Percentiles rank a stretch among this genome's conserved stretches.
Conservation (phyloP, 139 green algal genomes). For the Closterium sp. region DNA sequence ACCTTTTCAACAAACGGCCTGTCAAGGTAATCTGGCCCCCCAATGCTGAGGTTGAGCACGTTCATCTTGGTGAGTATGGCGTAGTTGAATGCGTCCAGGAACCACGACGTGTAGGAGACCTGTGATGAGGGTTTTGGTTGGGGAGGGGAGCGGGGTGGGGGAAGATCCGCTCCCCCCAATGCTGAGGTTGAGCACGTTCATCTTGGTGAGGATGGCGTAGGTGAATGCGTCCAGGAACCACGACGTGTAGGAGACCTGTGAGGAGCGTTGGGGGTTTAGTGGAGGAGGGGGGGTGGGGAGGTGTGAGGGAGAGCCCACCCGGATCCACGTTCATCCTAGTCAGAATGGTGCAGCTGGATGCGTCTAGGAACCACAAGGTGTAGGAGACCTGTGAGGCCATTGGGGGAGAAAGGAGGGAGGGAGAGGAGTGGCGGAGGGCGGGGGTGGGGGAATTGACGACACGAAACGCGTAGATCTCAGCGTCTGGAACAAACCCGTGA, state of each 20-base stretch:
- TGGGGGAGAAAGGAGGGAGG: too few species aligned
- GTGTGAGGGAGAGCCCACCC: too few species aligned
- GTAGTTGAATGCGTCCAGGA: constrained; percentile 99
- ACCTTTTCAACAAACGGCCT: constrained; percentile 98
- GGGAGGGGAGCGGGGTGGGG: too few species aligned
- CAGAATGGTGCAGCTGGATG: too few species aligned
- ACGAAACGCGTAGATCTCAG: constrained; percentile 82
- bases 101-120: constrained; percentile 99
- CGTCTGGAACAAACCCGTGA: constrained; percentile 88
- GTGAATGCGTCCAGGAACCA: too few species aligned
- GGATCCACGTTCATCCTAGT: too few species aligned
- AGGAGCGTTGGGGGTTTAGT: neutral
- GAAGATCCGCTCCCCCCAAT: neutral
- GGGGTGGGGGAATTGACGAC: too few species aligned
- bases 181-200: too few species aligned
- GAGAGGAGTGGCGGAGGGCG: too few species aligned
- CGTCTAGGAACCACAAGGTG: neutral
- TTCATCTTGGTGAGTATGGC: constrained; percentile 83
- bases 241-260: too few species aligned
- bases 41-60: constrained; percentile 97
- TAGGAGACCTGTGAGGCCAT: too few species aligned
- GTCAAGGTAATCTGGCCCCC: constrained; percentile 96
- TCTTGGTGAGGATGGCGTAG: too few species aligned
- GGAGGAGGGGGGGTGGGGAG: neutral
- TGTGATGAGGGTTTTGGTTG: constrained; percentile 50